Evolutionary conservation across 2,329 filamentous ascomycete species (phyloP).

Genomic region (Scytalidium lignicola): DNA sequence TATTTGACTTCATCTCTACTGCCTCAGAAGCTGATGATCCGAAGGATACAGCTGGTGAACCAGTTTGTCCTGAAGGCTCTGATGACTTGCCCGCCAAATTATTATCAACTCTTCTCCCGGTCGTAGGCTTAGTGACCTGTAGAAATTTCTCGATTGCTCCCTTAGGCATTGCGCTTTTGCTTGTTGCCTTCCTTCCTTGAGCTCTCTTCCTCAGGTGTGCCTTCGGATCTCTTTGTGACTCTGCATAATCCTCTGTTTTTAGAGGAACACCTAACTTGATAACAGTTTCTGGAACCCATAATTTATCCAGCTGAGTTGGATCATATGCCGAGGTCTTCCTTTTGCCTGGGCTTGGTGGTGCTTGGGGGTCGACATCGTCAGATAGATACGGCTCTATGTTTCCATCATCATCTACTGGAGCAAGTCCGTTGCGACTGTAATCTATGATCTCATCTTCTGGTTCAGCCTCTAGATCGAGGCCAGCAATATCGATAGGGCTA

Average conservation of each 20-base stretch:
- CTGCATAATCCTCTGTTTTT: constrained; percentile 61
- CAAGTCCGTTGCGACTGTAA: constrained; percentile 48
- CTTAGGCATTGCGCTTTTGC: constrained; percentile 21
- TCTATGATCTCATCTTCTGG: constrained; percentile 40
- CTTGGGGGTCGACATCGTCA: constrained; percentile 12
- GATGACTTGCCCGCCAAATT: neutral
- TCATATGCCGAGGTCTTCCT: constrained; percentile 50
- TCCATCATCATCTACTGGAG: constrained; percentile 58
- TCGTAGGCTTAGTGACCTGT: constrained; percentile 24
- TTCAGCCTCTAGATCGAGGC: constrained; percentile 70
- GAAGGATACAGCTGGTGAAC: no score
- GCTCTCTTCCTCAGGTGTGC: constrained; percentile 18
- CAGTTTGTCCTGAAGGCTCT: no score
- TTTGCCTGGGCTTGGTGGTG: constrained; percentile 23
- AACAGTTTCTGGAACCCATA: constrained; percentile 64
- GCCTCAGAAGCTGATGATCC: no score
- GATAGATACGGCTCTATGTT: constrained; percentile 40
- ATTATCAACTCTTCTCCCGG: no score
- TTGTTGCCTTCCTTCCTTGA: constrained; percentile 17
- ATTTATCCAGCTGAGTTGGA: constrained; percentile 57
- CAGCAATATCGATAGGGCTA: constrained; percentile 69
- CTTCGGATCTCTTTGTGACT: constrained; percentile 22
- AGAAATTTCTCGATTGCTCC: constrained; percentile 30
- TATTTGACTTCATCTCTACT: no score
- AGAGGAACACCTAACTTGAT: constrained; percentile 60